Evolutionary conservation across 805 yeast genomes (phyloP).

Genomic region (Metschnikowia borealis): DNA sequence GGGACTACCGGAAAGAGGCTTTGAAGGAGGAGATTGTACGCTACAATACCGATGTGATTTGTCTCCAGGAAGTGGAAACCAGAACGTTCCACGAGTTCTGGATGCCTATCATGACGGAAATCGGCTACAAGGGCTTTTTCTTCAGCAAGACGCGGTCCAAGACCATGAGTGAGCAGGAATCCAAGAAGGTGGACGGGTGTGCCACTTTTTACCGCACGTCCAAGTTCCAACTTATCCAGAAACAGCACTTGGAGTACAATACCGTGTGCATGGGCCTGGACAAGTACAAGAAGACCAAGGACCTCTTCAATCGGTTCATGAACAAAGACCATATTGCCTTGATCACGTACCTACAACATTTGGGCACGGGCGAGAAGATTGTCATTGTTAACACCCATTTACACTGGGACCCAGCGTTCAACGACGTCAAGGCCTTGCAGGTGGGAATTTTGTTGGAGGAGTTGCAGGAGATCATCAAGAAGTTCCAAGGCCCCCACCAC

Average conservation of each 20-base stretch:
- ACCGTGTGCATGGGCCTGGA: constrained; percentile 75
- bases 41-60: constrained; percentile 69
- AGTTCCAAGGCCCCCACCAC: constrained; percentile 40
- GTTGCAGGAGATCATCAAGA: constrained; percentile 61
- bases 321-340: constrained; percentile 92
- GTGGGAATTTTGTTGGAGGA: constrained; percentile 90
- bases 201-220: constrained; percentile 79
- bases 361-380: constrained; percentile 64
- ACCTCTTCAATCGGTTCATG: constrained; percentile 92
- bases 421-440: constrained; percentile 95
- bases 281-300: constrained; percentile 88
- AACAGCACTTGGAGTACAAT: constrained; percentile 77
- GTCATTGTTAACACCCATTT: constrained; percentile 87
- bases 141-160: constrained; percentile 88
- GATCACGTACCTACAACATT: constrained; percentile 69
- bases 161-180: constrained; percentile 76
- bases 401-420: constrained; percentile 97
- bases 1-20: constrained; percentile 83
- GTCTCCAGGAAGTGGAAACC: constrained; percentile 95
- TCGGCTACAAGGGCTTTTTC: constrained; percentile 79
- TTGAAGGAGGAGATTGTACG: constrained; percentile 69
- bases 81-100: constrained; percentile 82
- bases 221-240: constrained; percentile 67
- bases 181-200: constrained; percentile 95
- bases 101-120: constrained; percentile 65